Evolutionary conservation across 345 rosid species (phyloP), one percentile per base, ranked within the genome.

Genomic region (Erodium maritimum): DNA sequence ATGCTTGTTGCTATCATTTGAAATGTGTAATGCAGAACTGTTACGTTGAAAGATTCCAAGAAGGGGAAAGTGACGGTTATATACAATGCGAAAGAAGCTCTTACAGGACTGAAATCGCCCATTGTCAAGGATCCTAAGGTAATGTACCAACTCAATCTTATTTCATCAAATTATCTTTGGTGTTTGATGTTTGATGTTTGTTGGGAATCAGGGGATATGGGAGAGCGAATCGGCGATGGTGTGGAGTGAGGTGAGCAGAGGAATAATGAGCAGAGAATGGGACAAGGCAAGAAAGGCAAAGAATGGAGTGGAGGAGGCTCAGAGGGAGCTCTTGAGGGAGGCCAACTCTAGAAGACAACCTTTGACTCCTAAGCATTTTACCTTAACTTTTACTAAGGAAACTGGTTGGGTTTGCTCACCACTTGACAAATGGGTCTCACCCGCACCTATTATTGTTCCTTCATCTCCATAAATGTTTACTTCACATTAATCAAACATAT

Each of bases 311-410:
- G 97, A 91, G 67, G 83, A 79, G 58, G 77, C 69, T 46, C 98
- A 88, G 37, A 81, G 98, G 51, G 71, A 69, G 69, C 53, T 63
- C 2, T 34, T 24, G 56, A 81, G 63, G 61, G 75, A 75, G 37
- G 81, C 87, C 66, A 64, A 67, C 17, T 68, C 84, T 17, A 25
- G 7, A 25, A 25, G 33, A 25, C 4, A 25, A 7, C 73, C 64
- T 42, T 88, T 90, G 98, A 69, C 61, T 65, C 86, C 98, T 13
- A 79, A 79, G 61, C 79, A 84, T 79, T 86, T 91, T 73, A 69
- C 11, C 9, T 57, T 76, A 23, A 59, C 58, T 58, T 71, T 56
- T 54, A 73, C 45, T 59, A 74, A 77, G 46, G 88, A 83, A 55
- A 70, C 45, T 23, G 78, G 64, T 33, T 88, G 90, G 86, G 82